These are phyloP conservation scores for Aureobasidium leucospermi DNA, from an alignment of 2,329 filamentous ascomycete genomes.

Conservation along the genomic window DNA sequence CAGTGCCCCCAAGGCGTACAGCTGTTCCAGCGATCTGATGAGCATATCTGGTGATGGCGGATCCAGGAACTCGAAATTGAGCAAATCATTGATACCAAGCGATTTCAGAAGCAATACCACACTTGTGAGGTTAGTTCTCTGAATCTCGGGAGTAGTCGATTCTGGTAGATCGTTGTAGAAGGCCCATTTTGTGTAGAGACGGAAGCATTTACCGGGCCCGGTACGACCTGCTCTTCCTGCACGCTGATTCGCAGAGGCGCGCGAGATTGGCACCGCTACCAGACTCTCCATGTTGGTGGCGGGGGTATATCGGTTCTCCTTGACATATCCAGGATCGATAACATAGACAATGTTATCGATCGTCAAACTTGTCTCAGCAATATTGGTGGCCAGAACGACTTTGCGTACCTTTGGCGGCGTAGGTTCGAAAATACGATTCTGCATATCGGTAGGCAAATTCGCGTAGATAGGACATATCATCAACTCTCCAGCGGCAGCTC, in stretches of 20 bases:
- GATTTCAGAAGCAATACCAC: slow-evolving; percentile 83
- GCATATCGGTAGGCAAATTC: slow-evolving; percentile 82
- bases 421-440: slow-evolving; percentile 90
- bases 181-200: slow-evolving; percentile 79
- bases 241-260: slow-evolving; percentile 86
- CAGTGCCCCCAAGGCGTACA: slow-evolving; percentile 83
- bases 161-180: slow-evolving; percentile 95
- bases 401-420: slow-evolving; percentile 81
- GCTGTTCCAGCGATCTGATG: slow-evolving; percentile 78
- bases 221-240: slow-evolving; percentile 90
- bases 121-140: slow-evolving; percentile 77
- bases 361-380: slow-evolving; percentile 90
- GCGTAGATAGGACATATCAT: slow-evolving; percentile 92
- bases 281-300: slow-evolving; percentile 87
- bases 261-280: slow-evolving; percentile 82
- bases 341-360: slow-evolving; percentile 96
- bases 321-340: slow-evolving; percentile 90
- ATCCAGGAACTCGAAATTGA: slow-evolving; percentile 96
- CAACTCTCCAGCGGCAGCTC: slow-evolving; percentile 74
- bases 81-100: slow-evolving; percentile 81
- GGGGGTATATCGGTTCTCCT: slow-evolving; percentile 90
- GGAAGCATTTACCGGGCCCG: slow-evolving; percentile 85
- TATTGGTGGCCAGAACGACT: slow-evolving; percentile 91
- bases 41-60: slow-evolving; percentile 83
- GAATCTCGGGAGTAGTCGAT: slow-evolving; percentile 85